Percentiles rank a stretch among this genome's conserved stretches.
Conservation (phyloP, 495 filamentous ascomycete species). For the Hypomontagnella monticulosa region DNA sequence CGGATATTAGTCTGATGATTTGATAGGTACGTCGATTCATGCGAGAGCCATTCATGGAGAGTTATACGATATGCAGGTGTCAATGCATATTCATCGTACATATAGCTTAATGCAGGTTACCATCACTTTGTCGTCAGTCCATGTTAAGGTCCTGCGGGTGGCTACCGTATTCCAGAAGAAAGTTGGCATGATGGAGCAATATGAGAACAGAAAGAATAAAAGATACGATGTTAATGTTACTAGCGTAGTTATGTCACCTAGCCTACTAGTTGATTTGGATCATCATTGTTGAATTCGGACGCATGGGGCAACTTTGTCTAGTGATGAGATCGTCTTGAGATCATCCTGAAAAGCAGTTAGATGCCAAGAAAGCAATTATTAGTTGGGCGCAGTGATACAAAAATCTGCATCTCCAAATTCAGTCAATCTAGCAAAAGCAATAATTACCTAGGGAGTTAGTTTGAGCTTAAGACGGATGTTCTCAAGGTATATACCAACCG, state of each 20-base stretch:
- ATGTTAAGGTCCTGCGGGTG: neutral
- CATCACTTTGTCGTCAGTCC: constrained; percentile 28
- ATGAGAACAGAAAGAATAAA: constrained; percentile 8
- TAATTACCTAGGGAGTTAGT: neutral
- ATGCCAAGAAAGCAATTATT: constrained; percentile 34
- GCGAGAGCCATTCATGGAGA: neutral
- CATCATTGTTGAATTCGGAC: constrained; percentile 31
- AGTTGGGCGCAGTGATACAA: constrained; percentile 9
- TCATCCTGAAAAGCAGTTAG: constrained; percentile 36
- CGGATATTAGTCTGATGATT: constrained; percentile 15
- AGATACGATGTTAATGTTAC: neutral
- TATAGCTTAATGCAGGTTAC: constrained; percentile 6
- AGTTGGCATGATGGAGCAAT: constrained; percentile 12
- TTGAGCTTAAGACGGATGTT: neutral
- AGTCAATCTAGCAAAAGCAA: neutral
- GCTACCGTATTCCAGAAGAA: neutral
- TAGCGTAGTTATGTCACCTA: neutral
- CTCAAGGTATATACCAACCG: neutral
- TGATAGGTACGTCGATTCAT: constrained; percentile 19
- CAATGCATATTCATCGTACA: neutral
- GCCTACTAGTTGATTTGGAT: constrained; percentile 41
- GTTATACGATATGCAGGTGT: constrained; percentile 9
- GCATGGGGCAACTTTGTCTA: constrained; percentile 26
- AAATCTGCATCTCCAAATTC: constrained; percentile 9
- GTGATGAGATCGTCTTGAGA: constrained; percentile 42